These are phyloP conservation scores for Pisolithus sp. DNA, from an alignment of 768 basidiomycete species.

Conservation along the genomic window DNA sequence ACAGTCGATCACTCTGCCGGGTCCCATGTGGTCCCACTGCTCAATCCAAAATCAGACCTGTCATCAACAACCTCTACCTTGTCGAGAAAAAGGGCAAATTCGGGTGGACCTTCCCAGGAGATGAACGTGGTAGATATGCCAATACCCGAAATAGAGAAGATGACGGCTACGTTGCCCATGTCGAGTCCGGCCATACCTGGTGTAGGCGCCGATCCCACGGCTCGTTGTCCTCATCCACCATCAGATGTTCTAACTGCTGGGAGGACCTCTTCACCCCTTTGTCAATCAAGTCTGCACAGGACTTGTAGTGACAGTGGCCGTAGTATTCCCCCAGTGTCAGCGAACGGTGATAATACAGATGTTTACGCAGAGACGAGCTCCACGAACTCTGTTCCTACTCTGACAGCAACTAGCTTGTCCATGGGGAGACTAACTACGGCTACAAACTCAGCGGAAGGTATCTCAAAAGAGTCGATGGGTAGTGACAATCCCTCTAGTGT, in stretches of 20 bases:
- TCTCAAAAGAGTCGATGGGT: not conserved
- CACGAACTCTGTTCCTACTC: not conserved
- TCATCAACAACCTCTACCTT: slow-evolving; percentile 10
- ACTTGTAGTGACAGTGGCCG: not conserved
- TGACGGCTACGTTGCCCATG: not conserved
- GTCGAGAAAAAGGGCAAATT: slow-evolving; percentile 1
- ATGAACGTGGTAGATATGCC: slow-evolving; percentile 1
- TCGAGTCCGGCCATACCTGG: not conserved
- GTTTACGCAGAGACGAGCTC: no score
- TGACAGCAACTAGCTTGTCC: not conserved
- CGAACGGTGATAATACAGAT: not conserved
- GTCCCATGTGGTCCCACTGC: not conserved
- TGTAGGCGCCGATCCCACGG: slow-evolving; percentile 1
- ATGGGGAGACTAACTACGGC: not conserved
- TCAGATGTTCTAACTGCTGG: not conserved
- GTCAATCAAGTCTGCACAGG: not conserved
- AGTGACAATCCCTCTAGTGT: not conserved
- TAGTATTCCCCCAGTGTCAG: not conserved
- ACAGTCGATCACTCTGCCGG: not conserved
- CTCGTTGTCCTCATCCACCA: not conserved
- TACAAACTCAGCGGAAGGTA: not conserved
- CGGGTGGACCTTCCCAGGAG: not conserved
- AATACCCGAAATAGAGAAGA: not conserved
- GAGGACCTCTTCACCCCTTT: not conserved
- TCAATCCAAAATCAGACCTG: slow-evolving; percentile 6